Base-by-base conservation (phyloP, 2,329 filamentous ascomycete species). In the Aureobasidium sp. region DNA sequence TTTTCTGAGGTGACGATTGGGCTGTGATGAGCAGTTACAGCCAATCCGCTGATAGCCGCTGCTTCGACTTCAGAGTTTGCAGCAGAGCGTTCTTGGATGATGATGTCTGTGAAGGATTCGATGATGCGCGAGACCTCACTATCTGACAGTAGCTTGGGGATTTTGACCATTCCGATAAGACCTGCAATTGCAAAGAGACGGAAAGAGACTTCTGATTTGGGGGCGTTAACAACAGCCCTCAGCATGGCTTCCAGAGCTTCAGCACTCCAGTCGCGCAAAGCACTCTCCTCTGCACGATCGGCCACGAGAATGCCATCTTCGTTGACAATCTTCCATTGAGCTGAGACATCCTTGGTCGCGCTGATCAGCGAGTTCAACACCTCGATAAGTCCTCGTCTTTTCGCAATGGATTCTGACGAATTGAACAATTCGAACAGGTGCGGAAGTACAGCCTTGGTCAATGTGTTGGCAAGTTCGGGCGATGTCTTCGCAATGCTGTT, bases 1-100 rank as follows among this genome's bases (percentile, higher is more conserved):
- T 81, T 81, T 41, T 83, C 77, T 60, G 83, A 78, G 24, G 86
- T 79, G 10, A 83, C 67, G 41, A 77, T 74, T 16, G 82, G 79
- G 60, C 81, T 83, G 55, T 80, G 74, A 56, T 78, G 78, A 6
- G 83, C 83, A 37, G 85, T 75, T 29, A 81, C 76, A 3, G 79
- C 74, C 39, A 86, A 71, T 21, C 77, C 75, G 29, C 71, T 68
- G 55, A 85, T 78, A 5, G 81, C 79, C 56, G 79, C 74, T 55
- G 76, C 72, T 57, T 80, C 80, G 29, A 84, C 68, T 55, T 81
- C 76, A 51, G 78, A 75, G 47, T 78, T 75, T 8, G 76, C 75
- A 40, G 76, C 70, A 1, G 76, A 74, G 47, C 80, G 75, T 59
- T 83, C 79, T 42, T 79, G 74, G 7, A 85, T 71, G 17, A 85